Conservation (phyloP, 495 filamentous ascomycete species). For the Xylaria curta region DNA sequence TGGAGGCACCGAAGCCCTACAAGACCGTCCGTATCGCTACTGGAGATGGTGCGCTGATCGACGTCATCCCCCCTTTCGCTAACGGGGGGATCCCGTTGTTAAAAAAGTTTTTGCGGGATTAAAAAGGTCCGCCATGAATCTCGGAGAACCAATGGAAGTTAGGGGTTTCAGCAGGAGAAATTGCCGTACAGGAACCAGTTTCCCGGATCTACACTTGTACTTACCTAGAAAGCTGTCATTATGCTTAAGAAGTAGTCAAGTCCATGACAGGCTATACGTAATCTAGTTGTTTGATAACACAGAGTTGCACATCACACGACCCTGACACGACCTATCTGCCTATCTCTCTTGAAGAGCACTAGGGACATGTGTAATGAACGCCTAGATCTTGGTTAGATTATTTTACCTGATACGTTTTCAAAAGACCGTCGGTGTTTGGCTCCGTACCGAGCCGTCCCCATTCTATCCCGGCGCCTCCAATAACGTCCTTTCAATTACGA, state of each 20-base stretch:
- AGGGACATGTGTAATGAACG: too few species aligned
- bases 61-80: constrained; percentile 15
- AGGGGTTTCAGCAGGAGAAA: background rate
- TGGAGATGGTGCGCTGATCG: background rate
- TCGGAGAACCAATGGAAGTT: background rate
- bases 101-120: constrained; percentile 8
- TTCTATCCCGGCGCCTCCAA: background rate
- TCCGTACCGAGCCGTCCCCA: background rate
- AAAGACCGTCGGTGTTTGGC: background rate
- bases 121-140: background rate
- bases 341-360: background rate
- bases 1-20: constrained; percentile 1
- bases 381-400: constrained; percentile 2
- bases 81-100: background rate
- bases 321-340: too few species aligned
- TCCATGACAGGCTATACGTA: background rate
- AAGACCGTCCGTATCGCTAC: background rate
- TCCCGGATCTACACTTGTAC: background rate
- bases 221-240: too few species aligned
- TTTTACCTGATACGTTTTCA: too few species aligned
- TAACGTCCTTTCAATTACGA: background rate
- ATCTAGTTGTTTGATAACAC: background rate
- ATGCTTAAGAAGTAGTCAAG: background rate
- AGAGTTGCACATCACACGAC: background rate
- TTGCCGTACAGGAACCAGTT: background rate